Percentiles rank a stretch among this genome's conserved stretches.
Conservation (phyloP, 768 basidiomycete species). For the Lactarius psammicola region DNA sequence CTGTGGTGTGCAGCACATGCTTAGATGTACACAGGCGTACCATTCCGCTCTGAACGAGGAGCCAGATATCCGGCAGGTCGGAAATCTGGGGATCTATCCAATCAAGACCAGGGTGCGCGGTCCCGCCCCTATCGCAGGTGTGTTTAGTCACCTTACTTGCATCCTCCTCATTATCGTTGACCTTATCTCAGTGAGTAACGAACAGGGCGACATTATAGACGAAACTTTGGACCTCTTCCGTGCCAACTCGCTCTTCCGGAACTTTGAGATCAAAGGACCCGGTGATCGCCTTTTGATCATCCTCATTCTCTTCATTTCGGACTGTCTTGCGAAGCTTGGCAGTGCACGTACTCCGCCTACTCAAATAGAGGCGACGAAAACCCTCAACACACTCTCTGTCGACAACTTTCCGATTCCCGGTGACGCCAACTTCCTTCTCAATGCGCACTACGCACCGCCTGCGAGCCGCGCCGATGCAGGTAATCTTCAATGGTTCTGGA, state of each 20-base stretch:
- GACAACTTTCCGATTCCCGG: constrained; percentile 94
- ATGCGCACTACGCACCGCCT: constrained; percentile 86
- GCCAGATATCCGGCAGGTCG: constrained; percentile 76
- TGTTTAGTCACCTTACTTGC: constrained; percentile 36
- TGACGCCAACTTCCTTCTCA: constrained; percentile 91
- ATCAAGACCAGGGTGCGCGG: constrained; percentile 91
- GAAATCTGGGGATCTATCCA: constrained; percentile 87
- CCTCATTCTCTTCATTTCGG: constrained; percentile 95
- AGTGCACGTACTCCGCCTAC: constrained; percentile 61
- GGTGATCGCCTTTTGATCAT: constrained; percentile 95
- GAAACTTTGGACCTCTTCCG: constrained; percentile 96
- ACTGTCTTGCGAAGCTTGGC: constrained; percentile 91
- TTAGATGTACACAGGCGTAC: constrained; percentile 65
- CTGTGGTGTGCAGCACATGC: not conserved
- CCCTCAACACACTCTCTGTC: constrained; percentile 87
- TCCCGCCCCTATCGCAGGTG: constrained; percentile 79
- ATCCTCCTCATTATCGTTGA: constrained; percentile 21
- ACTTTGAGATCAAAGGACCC: constrained; percentile 99
- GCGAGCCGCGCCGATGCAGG: constrained; percentile 76
- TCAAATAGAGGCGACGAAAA: constrained; percentile 84
- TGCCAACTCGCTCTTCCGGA: constrained; percentile 98
- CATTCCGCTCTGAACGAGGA: constrained; percentile 92
- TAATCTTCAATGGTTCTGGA: constrained; percentile 34
- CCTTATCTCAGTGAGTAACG: constrained; percentile 62
- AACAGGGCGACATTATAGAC: constrained; percentile 86